Conservation (phyloP, 2,329 filamentous ascomycete genomes). For the Colletotrichum melonis region DNA sequence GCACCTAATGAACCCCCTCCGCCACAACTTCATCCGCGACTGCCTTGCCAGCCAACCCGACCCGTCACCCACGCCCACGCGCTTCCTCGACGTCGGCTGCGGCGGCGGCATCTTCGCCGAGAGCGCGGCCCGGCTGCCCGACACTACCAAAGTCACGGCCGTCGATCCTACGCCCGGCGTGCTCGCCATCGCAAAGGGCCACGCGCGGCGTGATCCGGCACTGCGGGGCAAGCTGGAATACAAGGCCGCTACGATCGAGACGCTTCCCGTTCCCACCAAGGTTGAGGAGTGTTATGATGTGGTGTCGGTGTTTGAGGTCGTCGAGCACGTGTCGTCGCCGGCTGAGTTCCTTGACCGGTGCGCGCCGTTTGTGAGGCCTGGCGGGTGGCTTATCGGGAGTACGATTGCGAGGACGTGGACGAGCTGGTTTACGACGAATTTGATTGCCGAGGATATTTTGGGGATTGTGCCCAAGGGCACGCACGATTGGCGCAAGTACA, state of each 20-base stretch:
- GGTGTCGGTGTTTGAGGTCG: constrained; percentile 90
- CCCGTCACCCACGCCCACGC: constrained; percentile 47
- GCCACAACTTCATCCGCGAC: constrained; percentile 87
- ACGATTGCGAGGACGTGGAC: constrained; percentile 92
- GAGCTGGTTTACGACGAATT: constrained; percentile 92
- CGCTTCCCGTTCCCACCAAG: constrained; percentile 59
- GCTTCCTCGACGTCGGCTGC: constrained; percentile 92
- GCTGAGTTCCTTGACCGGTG: constrained; percentile 78
- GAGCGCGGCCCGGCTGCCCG: constrained; percentile 76
- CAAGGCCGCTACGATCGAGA: constrained; percentile 81
- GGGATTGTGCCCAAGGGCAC: constrained; percentile 92
- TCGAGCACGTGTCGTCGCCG: constrained; percentile 89
- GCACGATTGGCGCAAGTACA: constrained; percentile 96
- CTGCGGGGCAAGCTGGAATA: constrained; percentile 76
- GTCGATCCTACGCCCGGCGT: constrained; percentile 84
- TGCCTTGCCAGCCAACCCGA: constrained; percentile 71
- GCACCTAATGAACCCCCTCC: constrained; percentile 97
- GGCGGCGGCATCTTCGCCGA: constrained; percentile 98
- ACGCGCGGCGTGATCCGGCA: constrained; percentile 79
- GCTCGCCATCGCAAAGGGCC: constrained; percentile 78
- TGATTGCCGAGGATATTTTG: constrained; percentile 89
- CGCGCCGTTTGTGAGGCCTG: constrained; percentile 82
- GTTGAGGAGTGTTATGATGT: constrained; percentile 74
- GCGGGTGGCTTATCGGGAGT: constrained; percentile 91
- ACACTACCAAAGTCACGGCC: constrained; percentile 74